Evolutionary conservation across 129 eudicot genomes (phyloP).

Genomic region (Flaveria trinervia): DNA sequence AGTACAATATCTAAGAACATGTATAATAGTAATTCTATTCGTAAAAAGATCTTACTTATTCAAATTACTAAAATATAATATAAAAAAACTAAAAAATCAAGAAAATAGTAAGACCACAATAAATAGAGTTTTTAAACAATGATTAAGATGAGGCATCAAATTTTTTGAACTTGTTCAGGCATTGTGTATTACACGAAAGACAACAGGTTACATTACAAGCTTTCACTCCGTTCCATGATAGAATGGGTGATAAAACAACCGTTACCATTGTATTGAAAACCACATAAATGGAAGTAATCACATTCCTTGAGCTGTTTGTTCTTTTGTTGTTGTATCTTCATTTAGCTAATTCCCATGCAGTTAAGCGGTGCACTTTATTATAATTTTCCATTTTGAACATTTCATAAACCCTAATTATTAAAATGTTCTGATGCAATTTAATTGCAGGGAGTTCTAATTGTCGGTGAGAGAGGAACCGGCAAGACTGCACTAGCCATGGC

Average conservation of each 20-base stretch:
- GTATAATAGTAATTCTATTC: neutral
- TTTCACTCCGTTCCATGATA: neutral
- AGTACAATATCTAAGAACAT: neutral
- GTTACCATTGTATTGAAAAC: neutral
- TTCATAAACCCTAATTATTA: constrained; percentile 11
- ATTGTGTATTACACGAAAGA: neutral
- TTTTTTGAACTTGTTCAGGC: neutral
- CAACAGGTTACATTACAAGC: neutral
- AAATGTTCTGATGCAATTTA: constrained; percentile 8
- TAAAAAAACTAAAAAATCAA: neutral
- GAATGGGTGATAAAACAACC: neutral
- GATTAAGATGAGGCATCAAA: neutral
- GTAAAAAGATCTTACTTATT: neutral
- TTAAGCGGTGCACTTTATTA: constrained; percentile 21
- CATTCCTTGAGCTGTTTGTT: constrained; percentile 6
- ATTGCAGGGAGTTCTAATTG: constrained; percentile 90
- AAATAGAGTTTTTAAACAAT: neutral
- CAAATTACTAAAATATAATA: neutral
- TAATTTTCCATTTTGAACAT: constrained; percentile 9
- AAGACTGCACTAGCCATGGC: constrained; percentile 92
- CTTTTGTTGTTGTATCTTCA: neutral
- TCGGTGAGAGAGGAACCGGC: constrained; percentile 93
- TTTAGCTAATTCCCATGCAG: constrained; percentile 11
- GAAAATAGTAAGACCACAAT: neutral
- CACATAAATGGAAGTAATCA: neutral